Evolutionary conservation across 2,329 filamentous ascomycete species (phyloP).

Genomic region (Microdochium trichocladiopsis): DNA sequence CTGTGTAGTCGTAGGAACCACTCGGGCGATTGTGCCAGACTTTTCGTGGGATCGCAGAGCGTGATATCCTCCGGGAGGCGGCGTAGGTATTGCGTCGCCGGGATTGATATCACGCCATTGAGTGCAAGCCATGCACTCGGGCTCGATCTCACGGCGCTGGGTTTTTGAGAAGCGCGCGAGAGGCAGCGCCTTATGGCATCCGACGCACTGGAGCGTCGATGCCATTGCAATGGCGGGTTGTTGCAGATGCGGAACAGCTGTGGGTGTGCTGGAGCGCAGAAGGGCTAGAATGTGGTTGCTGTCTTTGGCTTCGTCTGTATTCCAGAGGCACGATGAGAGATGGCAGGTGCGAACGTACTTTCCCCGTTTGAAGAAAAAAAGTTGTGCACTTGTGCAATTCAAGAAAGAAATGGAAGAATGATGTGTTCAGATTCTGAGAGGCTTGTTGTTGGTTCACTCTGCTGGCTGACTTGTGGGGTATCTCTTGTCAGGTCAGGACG

Average conservation of each 20-base stretch:
- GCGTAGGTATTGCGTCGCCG: background rate
- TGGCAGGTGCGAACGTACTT: too few species aligned
- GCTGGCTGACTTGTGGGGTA: too few species aligned
- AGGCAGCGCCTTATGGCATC: background rate
- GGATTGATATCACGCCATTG: background rate
- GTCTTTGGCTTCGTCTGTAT: too few species aligned
- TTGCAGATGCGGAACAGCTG: background rate
- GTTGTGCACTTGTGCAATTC: too few species aligned
- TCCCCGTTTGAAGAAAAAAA: too few species aligned
- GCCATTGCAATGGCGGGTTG: background rate
- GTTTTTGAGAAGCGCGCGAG: background rate
- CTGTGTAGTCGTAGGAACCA: background rate
- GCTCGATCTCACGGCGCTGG: background rate
- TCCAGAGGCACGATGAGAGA: too few species aligned
- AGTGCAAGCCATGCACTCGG: background rate
- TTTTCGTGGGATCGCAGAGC: background rate
- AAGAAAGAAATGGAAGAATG: too few species aligned
- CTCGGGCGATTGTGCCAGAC: background rate
- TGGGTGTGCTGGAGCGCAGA: too few species aligned
- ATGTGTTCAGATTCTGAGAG: too few species aligned
- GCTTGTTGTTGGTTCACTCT: too few species aligned
- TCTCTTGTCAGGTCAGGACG: too few species aligned
- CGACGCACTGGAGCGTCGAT: background rate
- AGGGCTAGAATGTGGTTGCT: too few species aligned
- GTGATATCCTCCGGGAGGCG: background rate